Evolutionary conservation across 306 rosid genomes (phyloP), one percentile per base, ranked within the genome.

Genomic region (Sophora flavescens): DNA sequence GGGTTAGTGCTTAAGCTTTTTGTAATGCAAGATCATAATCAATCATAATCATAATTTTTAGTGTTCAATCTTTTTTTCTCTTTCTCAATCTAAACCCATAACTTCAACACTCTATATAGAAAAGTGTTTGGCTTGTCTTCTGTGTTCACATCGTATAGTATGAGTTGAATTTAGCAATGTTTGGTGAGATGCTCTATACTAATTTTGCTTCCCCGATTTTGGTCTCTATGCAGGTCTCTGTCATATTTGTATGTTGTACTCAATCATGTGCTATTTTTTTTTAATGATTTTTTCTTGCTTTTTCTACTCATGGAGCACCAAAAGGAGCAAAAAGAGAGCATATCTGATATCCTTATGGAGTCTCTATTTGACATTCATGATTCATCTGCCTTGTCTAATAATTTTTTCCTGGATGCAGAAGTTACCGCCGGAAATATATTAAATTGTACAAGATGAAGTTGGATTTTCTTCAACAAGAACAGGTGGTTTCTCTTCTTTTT

Each of bases 401-500:
- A 68, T 45, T 63, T 17, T 66, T 84, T 70, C 71, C 70, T 66
- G 78, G 58, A 75, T 86, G 60, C 87, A 94, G 98, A 82, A 89
- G 78, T 77, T 85, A 83, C 80, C 93, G 98, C 38, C 91, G 90
- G 82, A 89, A 81, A 66, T 94, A 94, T 78, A 88, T 89, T 67
- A 83, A 87, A 52, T 77, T 87, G 61, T 94, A 94, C 90, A 94
- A 90, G 84, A 82, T 61, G 70, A 94, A 94, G 88, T 70, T 94
- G 88, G 86, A 87, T 81, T 89, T 83, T 88, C 96, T 94, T 54
- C 95, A 72, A 78, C 91, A 84, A 63, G 95, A 92, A 45, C 97
- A 90, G 96, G 97, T 95, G 80, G 81, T 76, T 59, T 59, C 53
- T 36, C 26, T 72, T 66, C 42, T 11, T 17, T 11, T 48, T 57